A percentile compares a stretch with the other conserved stretches of the same genome.
These are phyloP conservation scores for Neofusicoccum sp. DNA, from an alignment of 2,329 filamentous ascomycete species.

Conservation along the genomic window DNA sequence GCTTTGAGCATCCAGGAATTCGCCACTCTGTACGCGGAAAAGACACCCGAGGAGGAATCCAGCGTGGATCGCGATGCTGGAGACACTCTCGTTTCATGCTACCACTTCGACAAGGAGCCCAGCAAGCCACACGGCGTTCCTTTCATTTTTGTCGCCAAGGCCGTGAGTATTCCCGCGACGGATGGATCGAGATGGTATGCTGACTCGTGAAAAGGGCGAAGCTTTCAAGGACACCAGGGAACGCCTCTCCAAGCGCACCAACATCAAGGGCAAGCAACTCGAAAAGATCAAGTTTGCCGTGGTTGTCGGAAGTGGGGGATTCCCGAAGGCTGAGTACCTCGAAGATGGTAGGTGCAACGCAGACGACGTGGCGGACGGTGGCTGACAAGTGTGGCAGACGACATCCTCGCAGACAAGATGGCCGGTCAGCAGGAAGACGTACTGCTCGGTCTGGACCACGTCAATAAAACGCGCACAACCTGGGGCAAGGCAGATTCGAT, in stretches of 20 bases:
- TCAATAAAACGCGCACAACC: slow-evolving; percentile 59
- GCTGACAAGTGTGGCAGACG: slow-evolving; percentile 35
- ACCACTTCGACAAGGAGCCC: slow-evolving; percentile 90
- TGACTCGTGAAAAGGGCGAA: slow-evolving; percentile 61
- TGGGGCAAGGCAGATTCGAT: slow-evolving; percentile 62
- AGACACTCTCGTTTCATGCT: slow-evolving; percentile 35
- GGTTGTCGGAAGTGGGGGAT: slow-evolving; percentile 60
- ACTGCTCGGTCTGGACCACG: slow-evolving; percentile 57
- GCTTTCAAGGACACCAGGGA: slow-evolving; percentile 89
- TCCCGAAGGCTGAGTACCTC: slow-evolving; percentile 77
- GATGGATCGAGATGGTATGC: background rate
- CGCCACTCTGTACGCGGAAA: slow-evolving; percentile 75
- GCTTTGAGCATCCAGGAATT: slow-evolving; percentile 88
- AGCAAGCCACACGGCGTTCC: slow-evolving; percentile 82
- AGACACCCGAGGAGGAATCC: slow-evolving; percentile 67
- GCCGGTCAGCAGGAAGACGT: slow-evolving; percentile 31
- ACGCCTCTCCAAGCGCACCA: slow-evolving; percentile 86
- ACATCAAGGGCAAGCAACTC: slow-evolving; percentile 95
- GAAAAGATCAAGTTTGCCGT: slow-evolving; percentile 98
- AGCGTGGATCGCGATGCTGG: slow-evolving; percentile 41
- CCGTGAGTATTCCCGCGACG: slow-evolving; percentile 54
- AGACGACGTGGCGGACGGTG: slow-evolving; percentile 3
- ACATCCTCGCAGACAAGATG: slow-evolving; percentile 46
- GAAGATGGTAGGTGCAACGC: slow-evolving; percentile 70
- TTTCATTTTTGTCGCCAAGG: slow-evolving; percentile 83